Percentiles rank a stretch among this genome's conserved stretches.
phyloP scores from a whole-genome alignment of 148 eudicot genomes.

The Fallopia convolvulus region DNA sequence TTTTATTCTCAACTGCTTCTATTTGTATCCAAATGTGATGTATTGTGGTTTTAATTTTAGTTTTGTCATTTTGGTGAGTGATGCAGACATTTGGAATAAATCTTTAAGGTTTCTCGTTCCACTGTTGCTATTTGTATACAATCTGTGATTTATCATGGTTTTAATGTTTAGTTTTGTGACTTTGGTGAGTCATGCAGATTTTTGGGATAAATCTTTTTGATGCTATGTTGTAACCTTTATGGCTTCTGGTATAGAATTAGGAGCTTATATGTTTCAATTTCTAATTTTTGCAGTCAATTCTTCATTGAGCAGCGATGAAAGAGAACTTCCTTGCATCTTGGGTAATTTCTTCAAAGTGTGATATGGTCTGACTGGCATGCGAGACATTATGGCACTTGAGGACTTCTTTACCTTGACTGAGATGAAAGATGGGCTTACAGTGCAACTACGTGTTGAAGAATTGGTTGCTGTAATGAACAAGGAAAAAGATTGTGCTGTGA shows the following conservation, averaged over 20 bases:
- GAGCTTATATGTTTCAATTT: background rate
- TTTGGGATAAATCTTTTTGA: background rate
- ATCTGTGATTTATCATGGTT: background rate
- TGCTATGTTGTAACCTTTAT: background rate
- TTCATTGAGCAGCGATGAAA: background rate
- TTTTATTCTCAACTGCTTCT: background rate
- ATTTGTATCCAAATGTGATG: background rate
- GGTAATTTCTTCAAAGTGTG: background rate
- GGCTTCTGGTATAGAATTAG: background rate
- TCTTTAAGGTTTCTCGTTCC: background rate
- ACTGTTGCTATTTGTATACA: background rate
- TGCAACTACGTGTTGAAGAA: slow-evolving; percentile 68
- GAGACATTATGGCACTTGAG: slow-evolving; percentile 65
- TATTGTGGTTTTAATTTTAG: background rate
- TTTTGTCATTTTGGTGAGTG: background rate
- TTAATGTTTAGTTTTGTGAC: background rate
- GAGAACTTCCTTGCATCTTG: background rate
- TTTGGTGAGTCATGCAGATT: background rate
- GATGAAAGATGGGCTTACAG: slow-evolving; percentile 73
- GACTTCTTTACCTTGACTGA: slow-evolving; percentile 79
- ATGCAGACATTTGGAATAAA: background rate
- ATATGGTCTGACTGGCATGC: slow-evolving; percentile 25
- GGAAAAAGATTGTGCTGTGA: slow-evolving; percentile 41
- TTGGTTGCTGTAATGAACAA: slow-evolving; percentile 54
- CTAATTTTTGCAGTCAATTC: background rate